A percentile compares a stretch with the other conserved stretches of the same genome.
phyloP scores from a whole-genome alignment of 305 asterid species.

The Euphrasia arctica region DNA sequence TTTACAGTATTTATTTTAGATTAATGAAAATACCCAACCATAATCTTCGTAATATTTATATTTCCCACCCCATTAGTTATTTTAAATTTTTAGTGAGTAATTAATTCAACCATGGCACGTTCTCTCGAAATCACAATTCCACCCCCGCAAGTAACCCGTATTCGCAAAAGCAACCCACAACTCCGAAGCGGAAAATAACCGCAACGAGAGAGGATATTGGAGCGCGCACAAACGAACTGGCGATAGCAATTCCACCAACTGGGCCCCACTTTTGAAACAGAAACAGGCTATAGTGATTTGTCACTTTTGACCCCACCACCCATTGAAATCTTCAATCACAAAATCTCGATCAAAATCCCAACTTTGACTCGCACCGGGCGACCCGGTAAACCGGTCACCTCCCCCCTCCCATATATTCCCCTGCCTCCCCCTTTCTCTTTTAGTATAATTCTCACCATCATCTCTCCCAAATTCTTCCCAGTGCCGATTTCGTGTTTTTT shows the following conservation, averaged over 20 bases:
- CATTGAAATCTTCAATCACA: constrained; percentile 35
- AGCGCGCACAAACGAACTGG: constrained; percentile 21
- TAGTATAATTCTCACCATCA: constrained; percentile 32
- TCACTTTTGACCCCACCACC: constrained; percentile 29
- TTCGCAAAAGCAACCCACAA: neutral
- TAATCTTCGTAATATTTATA: no score
- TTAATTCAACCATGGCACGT: constrained; percentile 32
- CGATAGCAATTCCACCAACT: constrained; percentile 23
- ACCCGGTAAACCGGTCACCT: constrained; percentile 37
- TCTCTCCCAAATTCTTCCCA: neutral
- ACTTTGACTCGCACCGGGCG: constrained; percentile 31
- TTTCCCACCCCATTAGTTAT: neutral
- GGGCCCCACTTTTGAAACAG: constrained; percentile 41
- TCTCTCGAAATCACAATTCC: constrained; percentile 6
- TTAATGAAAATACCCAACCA: no score
- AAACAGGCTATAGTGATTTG: constrained; percentile 36
- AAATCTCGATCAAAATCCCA: constrained; percentile 34
- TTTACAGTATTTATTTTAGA: no score
- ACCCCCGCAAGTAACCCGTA: constrained; percentile 1
- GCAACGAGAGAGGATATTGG: constrained; percentile 1
- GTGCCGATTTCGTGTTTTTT: neutral
- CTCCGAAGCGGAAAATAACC: neutral
- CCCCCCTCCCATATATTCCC: constrained; percentile 28
- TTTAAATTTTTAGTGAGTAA: constrained; percentile 13
- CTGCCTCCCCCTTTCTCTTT: constrained; percentile 2